Percentiles rank a stretch among this genome's conserved stretches.
Evolutionary conservation across 257 asterid genomes (phyloP).

Genomic region (Dorcoceras hygrometricum): DNA sequence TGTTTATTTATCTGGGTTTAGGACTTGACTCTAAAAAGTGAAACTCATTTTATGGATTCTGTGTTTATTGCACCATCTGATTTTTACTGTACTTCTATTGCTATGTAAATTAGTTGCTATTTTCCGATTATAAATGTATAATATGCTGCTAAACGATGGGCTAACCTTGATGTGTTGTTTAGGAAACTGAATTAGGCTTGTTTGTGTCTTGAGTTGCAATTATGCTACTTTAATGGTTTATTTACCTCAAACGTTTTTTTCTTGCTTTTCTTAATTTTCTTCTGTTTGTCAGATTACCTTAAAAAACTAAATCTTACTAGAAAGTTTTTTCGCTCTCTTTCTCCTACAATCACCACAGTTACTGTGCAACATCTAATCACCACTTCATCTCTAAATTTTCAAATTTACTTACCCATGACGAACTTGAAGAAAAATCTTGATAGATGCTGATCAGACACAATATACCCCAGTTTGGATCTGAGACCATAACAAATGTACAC

Average conservation of each 20-base stretch:
- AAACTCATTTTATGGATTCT: neutral
- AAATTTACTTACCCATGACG: neutral
- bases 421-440: neutral
- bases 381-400: neutral
- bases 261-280: too few species aligned
- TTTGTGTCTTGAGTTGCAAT: neutral
- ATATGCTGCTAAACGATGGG: neutral
- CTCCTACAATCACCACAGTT: neutral
- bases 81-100: neutral
- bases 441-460: neutral
- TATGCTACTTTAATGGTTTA: neutral
- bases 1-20: slow-evolving; percentile 13
- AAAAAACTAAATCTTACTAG: too few species aligned
- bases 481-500: neutral
- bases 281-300: neutral
- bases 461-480: neutral
- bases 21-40: slow-evolving; percentile 5
- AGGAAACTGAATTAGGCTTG: neutral
- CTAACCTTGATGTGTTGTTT: neutral
- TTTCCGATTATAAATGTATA: neutral
- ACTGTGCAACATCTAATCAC: neutral
- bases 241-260: too few species aligned
- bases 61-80: neutral
- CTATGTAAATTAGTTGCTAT: neutral
- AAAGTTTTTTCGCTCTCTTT: neutral